A percentile compares a stretch with the other conserved stretches of the same genome.
These are phyloP conservation scores for Podaxis sp. DNA, from an alignment of 768 basidiomycete genomes.

Conservation along the genomic window DNA sequence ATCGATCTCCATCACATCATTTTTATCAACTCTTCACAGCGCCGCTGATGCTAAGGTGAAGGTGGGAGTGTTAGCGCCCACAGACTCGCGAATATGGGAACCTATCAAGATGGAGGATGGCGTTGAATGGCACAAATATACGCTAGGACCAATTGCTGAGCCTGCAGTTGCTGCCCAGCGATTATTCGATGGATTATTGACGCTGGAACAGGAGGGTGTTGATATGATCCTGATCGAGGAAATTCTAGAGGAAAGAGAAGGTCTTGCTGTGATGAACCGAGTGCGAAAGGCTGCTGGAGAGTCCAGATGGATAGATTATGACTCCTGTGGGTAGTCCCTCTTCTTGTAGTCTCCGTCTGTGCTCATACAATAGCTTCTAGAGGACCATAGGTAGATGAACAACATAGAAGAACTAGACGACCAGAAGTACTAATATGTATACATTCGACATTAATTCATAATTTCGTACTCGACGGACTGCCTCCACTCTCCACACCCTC, in stretches of 20 bases:
- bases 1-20: slow-evolving; percentile 29
- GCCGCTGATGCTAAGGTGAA: slow-evolving; percentile 31
- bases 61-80: slow-evolving; percentile 68
- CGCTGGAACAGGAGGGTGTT: slow-evolving; percentile 73
- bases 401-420: background rate
- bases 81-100: slow-evolving; percentile 49
- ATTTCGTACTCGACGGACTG: slow-evolving; percentile 13
- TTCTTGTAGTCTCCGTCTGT: background rate
- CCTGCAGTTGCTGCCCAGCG: slow-evolving; percentile 73
- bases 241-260: slow-evolving; percentile 75
- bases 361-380: background rate
- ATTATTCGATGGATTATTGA: slow-evolving; percentile 84
- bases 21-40: slow-evolving; percentile 40
- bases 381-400: background rate
- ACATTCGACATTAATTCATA: background rate
- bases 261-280: slow-evolving; percentile 93
- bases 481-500: slow-evolving; percentile 11
- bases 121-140: slow-evolving; percentile 56
- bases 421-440: background rate
- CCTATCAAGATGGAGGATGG: slow-evolving; percentile 28
- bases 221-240: slow-evolving; percentile 86
- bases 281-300: slow-evolving; percentile 86
- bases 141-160: slow-evolving; percentile 48
- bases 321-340: slow-evolving; percentile 5
- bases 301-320: slow-evolving; percentile 27